phyloP scores from a whole-genome alignment of 495 filamentous ascomycete genomes.

The Podospora pseudoanserina region DNA sequence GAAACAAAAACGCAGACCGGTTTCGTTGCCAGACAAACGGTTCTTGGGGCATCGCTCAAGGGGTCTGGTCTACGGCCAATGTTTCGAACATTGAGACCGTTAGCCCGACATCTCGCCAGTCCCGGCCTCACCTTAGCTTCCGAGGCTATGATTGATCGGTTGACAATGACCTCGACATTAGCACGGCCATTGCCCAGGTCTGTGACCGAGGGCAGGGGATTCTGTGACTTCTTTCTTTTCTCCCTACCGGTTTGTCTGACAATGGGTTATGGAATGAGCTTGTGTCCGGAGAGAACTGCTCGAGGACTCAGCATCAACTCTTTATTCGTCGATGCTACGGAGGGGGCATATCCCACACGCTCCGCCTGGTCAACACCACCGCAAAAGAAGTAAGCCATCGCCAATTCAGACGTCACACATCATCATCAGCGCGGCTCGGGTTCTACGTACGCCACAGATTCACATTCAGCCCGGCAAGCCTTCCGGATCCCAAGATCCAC shows the following conservation, averaged over 20 bases:
- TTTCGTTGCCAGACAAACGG: constrained; percentile 10
- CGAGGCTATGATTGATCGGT: constrained; percentile 25
- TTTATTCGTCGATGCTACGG: neutral
- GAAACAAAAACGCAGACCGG: neutral
- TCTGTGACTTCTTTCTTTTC: neutral
- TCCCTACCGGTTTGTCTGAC: neutral
- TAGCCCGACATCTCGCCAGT: constrained; percentile 7
- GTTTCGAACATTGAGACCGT: constrained; percentile 3
- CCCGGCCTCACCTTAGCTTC: constrained; percentile 11
- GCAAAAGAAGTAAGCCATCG: neutral
- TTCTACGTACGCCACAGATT: constrained; percentile 12
- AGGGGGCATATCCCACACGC: neutral
- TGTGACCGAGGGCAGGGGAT: neutral
- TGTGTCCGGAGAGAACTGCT: neutral
- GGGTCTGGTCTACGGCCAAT: neutral
- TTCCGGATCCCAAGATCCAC: constrained; percentile 28
- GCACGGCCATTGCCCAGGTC: neutral
- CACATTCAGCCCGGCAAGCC: constrained; percentile 18
- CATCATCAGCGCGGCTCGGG: neutral
- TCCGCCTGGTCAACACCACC: neutral
- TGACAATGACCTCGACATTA: neutral
- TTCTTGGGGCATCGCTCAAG: constrained; percentile 1
- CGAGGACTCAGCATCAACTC: neutral
- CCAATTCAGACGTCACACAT: constrained; percentile 4
- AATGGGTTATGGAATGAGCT: neutral